Evolutionary conservation across 2,329 filamentous ascomycete genomes (phyloP).

Genomic region (Capronia coronata): DNA sequence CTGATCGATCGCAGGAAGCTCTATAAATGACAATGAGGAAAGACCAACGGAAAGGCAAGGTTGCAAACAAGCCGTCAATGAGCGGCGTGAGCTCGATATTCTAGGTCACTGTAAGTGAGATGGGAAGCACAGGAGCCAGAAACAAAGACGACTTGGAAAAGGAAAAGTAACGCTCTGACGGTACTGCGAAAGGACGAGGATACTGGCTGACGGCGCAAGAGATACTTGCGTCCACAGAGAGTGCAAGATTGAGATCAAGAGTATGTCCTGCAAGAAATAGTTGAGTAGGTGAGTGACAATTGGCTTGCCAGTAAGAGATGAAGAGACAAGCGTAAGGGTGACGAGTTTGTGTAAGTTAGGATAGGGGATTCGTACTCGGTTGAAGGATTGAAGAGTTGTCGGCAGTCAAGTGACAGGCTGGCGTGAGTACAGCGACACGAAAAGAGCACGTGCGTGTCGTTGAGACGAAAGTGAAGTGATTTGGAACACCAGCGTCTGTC

Average conservation of each 20-base stretch:
- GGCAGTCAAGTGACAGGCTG: slow-evolving; percentile 3
- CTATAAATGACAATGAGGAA: background rate
- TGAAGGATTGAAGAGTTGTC: too few species aligned
- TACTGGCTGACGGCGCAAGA: background rate
- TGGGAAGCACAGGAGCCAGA: background rate
- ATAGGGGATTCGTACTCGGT: too few species aligned
- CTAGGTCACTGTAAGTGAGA: too few species aligned
- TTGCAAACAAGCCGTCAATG: background rate
- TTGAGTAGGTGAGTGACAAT: background rate
- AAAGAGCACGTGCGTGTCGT: background rate
- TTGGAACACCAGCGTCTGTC: background rate
- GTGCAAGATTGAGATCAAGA: background rate
- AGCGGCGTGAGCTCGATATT: too few species aligned
- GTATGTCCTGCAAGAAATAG: background rate
- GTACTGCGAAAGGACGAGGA: background rate
- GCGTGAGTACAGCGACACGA: background rate
- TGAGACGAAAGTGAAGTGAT: background rate
- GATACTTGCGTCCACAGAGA: background rate
- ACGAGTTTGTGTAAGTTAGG: background rate
- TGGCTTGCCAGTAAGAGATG: background rate
- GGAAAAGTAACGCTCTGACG: background rate
- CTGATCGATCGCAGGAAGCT: background rate
- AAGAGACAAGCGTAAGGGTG: background rate
- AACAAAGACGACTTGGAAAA: background rate
- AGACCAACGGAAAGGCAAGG: background rate